Conservation (phyloP, 148 eudicot species). For the Nyssa sinensis region DNA sequence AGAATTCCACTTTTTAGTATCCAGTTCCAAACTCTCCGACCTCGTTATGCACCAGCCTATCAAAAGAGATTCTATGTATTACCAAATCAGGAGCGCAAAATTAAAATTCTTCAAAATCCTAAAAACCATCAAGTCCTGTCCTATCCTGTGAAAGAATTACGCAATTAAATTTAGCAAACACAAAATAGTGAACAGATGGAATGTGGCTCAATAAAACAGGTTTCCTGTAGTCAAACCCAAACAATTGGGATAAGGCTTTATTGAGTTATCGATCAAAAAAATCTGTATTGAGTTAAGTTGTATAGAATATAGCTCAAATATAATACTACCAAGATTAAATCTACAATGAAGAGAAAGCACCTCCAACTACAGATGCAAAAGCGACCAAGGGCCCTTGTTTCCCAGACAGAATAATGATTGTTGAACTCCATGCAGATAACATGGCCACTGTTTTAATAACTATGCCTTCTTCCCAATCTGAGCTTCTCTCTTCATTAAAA, state of each 20-base stretch:
- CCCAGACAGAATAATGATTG: constrained; percentile 74
- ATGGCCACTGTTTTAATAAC: constrained; percentile 51
- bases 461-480: constrained; percentile 43
- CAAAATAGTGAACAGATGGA: no score
- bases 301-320: neutral
- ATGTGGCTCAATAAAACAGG: no score
- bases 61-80: constrained; percentile 14
- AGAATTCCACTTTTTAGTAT: constrained; percentile 21
- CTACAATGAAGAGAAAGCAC: constrained; percentile 34
- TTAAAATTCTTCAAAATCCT: neutral
- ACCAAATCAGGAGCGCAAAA: constrained; percentile 1
- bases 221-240: no score
- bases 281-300: neutral
- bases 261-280: no score
- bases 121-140: neutral
- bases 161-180: no score
- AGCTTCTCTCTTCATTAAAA: constrained; percentile 25
- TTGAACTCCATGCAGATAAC: constrained; percentile 79
- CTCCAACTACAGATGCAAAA: constrained; percentile 70
- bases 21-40: constrained; percentile 51
- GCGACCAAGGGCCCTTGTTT: constrained; percentile 81
- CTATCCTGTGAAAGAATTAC: constrained; percentile 2
- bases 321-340: neutral
- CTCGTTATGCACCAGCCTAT: constrained; percentile 76
- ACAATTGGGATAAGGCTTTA: no score